phyloP scores from a whole-genome alignment of 345 rosid species.

The Gossypium thurberi region DNA sequence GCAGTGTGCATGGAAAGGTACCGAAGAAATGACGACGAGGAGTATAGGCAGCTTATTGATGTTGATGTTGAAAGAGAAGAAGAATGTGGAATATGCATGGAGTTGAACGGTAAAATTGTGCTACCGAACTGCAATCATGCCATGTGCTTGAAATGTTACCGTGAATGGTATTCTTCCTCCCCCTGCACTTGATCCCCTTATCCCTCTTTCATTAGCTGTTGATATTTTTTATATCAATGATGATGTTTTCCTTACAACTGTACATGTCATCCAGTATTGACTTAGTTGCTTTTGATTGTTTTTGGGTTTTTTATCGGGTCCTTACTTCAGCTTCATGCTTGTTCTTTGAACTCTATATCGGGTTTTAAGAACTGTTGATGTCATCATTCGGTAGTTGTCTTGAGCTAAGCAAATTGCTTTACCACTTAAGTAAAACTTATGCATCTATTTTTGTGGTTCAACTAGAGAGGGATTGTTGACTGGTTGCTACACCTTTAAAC shows the following conservation, averaged over 20 bases:
- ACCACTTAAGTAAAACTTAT: background rate
- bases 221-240: background rate
- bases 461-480: background rate
- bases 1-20: constrained; percentile 48
- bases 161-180: constrained; percentile 40
- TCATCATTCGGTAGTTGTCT: background rate
- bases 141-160: constrained; percentile 63
- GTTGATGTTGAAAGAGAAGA: constrained; percentile 55
- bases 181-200: background rate
- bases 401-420: background rate
- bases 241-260: background rate
- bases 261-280: background rate
- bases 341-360: background rate
- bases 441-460: background rate
- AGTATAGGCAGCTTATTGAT: constrained; percentile 21
- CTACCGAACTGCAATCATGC: constrained; percentile 60
- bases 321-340: background rate
- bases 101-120: constrained; percentile 49
- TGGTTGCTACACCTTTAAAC: background rate
- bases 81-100: constrained; percentile 75
- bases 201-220: background rate
- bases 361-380: background rate
- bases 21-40: constrained; percentile 47
- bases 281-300: background rate
- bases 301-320: background rate